phyloP scores from a whole-genome alignment of 352 stramenopile genomes.

The Phytophthora ramorum region DNA sequence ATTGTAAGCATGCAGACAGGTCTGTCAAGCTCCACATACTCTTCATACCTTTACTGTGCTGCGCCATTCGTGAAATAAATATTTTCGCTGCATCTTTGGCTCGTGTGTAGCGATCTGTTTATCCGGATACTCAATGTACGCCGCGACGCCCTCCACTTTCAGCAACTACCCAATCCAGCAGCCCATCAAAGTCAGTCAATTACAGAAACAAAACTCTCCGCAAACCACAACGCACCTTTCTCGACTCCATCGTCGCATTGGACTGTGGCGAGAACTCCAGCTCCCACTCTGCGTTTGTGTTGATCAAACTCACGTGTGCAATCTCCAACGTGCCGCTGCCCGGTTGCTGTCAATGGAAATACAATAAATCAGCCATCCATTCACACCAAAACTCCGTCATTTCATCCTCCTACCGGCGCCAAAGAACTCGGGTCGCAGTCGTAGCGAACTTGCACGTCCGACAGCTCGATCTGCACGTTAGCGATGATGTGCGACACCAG shows the following conservation, averaged over 20 bases:
- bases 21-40: neutral
- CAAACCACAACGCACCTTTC: conserved; percentile 57
- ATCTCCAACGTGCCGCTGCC: conserved; percentile 78
- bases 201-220: neutral
- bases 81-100: conserved; percentile 45
- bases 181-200: conserved; percentile 8
- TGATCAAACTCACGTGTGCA: conserved; percentile 70
- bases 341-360: conserved; percentile 49
- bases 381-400: neutral
- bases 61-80: conserved; percentile 89
- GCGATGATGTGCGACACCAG: conserved; percentile 86
- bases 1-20: conserved; percentile 1
- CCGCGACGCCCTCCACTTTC: conserved; percentile 63
- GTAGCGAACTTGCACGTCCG: conserved; percentile 84
- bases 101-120: conserved; percentile 3
- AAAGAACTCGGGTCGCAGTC: conserved; percentile 73
- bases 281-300: conserved; percentile 81
- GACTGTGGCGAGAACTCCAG: conserved; percentile 79
- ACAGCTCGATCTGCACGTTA: conserved; percentile 88
- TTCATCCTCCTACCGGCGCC: conserved; percentile 53
- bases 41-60: conserved; percentile 72
- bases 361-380: conserved; percentile 4
- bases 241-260: conserved; percentile 77
- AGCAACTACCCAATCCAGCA: conserved; percentile 51
- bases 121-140: conserved; percentile 77